Evolutionary conservation across 192 early-diverging fungal species (phyloP), one percentile per base, ranked within the genome.

Genomic region (Dissophora globulifera): DNA sequence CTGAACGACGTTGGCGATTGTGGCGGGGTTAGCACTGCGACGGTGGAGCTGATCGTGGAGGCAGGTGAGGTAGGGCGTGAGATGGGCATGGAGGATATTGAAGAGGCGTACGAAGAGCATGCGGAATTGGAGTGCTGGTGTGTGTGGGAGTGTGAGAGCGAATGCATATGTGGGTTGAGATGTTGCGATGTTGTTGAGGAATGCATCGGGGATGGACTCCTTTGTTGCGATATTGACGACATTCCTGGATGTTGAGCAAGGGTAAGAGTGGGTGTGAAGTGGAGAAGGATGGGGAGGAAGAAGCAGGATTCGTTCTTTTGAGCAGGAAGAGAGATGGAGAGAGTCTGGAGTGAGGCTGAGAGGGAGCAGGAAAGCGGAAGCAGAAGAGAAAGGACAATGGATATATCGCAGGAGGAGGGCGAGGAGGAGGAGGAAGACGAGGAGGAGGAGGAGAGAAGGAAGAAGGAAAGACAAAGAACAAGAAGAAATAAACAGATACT

Each of bases 51-150:
- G 33, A 43, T 15, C 30, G 54, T 54, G 9, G 59, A 38, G 3
- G 68, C 68, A 27, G 68, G 68, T 8, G 68, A 70, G 12, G 68
- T 47, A 4, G 68, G 50, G 22, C 68, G 54, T 26, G 68, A 70
- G 12, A 15, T 22, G 3, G 68, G 42, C 4, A 41, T 6, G 15
- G 67, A 48, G 7, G 67, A 25, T 12, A 69, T 55, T 0, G 68
- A 70, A 46, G 68, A 62, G 30, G 59, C 30, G 27, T 55, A 62
- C 26, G 68, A 58, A n/a, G 46, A 30, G 19, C 11, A 58, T n/a
- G 17, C 16, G n/a, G 46, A 26, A 27, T 62, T 48, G 3, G 45
- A 43, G 45, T 54, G 40, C 33, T 55, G 42, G 23, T 46, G 56
- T 11, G 62, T 48, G 32, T 60, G 50, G n/a, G 46, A 26, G 30